Conservation (phyloP, 257 asterid species). For the Rubia yunnanensis region DNA sequence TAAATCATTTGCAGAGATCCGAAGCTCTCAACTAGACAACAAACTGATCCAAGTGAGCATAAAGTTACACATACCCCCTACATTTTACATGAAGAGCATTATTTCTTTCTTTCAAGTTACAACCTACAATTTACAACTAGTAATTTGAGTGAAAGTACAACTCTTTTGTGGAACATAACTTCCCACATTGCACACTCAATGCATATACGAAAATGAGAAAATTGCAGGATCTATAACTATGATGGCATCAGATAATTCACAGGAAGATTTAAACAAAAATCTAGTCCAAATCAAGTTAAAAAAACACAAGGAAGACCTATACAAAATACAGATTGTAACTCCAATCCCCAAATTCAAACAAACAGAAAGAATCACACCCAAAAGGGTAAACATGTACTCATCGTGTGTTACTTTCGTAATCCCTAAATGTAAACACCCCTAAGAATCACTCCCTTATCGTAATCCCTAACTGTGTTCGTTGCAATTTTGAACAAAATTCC, state of each 20-base stretch:
- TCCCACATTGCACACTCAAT: neutral
- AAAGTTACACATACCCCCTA: neutral
- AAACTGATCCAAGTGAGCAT: neutral
- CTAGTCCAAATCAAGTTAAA: neutral
- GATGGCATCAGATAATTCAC: neutral
- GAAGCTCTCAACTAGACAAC: neutral
- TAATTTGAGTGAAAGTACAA: neutral
- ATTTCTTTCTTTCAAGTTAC: neutral
- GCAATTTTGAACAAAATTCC: no score
- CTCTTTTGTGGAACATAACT: neutral
- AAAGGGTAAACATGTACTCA: constrained; percentile 5
- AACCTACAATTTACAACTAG: neutral
- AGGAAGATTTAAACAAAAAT: neutral
- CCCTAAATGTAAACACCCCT: no score
- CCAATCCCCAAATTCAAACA: no score
- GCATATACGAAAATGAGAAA: neutral
- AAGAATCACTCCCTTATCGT: no score
- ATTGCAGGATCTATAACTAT: neutral
- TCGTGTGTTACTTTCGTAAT: no score
- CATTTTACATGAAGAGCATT: no score
- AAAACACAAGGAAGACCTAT: neutral
- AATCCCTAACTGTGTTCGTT: no score
- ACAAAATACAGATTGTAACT: no score
- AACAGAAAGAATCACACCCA: neutral
- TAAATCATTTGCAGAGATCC: neutral